These are phyloP conservation scores for Alternaria rosae DNA, from an alignment of 2,329 filamentous ascomycete species.

Conservation along the genomic window DNA sequence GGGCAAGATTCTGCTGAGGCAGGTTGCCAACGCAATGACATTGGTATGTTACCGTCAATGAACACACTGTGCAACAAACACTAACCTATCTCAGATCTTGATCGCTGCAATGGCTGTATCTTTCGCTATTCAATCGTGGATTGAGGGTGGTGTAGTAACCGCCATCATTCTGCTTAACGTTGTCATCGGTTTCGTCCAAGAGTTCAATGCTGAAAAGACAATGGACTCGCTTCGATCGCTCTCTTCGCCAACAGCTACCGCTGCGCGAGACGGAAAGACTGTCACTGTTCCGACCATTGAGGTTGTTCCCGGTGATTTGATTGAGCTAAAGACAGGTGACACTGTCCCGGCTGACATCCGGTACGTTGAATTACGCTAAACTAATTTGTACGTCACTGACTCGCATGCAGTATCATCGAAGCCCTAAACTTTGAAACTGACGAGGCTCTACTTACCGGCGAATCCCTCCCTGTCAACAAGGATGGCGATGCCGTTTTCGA, in stretches of 20 bases:
- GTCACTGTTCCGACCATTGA: constrained; percentile 62
- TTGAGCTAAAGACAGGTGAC: constrained; percentile 68
- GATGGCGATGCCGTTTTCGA: constrained; percentile 62
- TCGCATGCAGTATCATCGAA: constrained; percentile 53
- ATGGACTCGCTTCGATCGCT: constrained; percentile 56
- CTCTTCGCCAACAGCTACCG: constrained; percentile 54
- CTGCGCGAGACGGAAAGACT: constrained; percentile 62
- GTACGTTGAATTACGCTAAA: constrained; percentile 16
- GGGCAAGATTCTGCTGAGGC: constrained; percentile 76
- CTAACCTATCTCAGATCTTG: constrained; percentile 41
- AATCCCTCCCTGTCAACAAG: constrained; percentile 72
- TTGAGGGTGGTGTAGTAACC: constrained; percentile 57
- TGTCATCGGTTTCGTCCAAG: constrained; percentile 56
- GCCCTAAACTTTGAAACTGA: constrained; percentile 79
- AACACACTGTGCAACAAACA: neutral
- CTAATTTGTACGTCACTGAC: neutral
- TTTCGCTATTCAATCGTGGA: constrained; percentile 56
- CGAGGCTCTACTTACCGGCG: constrained; percentile 73
- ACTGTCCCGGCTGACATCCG: constrained; percentile 74
- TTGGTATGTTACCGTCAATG: constrained; percentile 55
- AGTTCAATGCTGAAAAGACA: constrained; percentile 57
- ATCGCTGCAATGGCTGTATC: constrained; percentile 57
- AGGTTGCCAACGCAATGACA: constrained; percentile 81
- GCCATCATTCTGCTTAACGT: constrained; percentile 57
- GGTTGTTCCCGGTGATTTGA: constrained; percentile 71